Evolutionary conservation across 164 flowering plant genomes (phyloP), one percentile per base, ranked within the genome.

Genomic region (Nelumbo lutea): DNA sequence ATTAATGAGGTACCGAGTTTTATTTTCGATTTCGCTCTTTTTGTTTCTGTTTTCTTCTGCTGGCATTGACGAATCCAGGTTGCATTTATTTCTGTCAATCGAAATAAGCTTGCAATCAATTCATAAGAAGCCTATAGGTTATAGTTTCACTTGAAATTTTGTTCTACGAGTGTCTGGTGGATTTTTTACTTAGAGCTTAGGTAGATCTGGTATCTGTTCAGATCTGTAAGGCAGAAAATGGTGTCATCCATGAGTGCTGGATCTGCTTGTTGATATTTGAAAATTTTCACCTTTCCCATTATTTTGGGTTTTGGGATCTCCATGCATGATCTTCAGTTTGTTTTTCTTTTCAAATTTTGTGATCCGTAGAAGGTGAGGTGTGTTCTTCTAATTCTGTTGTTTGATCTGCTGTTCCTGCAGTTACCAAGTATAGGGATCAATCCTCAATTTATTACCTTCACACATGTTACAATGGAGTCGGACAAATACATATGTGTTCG

Each of bases 391-490:
- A 59, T 46, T 4, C 45, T 10, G 42, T 71, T 71, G 56, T 73
- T 47, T 79, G 76, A 71, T 78, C 66, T 78, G 73, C 56, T 77
- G 72, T 75, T n/a, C 42, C 73, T 85, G 86, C 92, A 96, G 99
- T 73, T 96, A 59, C 81, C 96, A 27, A 86, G 90, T 77, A 64
- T 93, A 74, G 99, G 99, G 72, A 91, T 96, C 59, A 90, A 83
- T 83, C 94, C 86, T 1, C 98, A 96, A 73, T 91, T 91, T 64
- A 93, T 96, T 62, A 96, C 98, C 2, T 96, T 96, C 61, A 96
- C 98, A 0, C 91, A 96, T 80, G 99, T 96, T 1, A 96, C 99
- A 0, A 96, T 96, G 99, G 99, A 96, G 70, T 96, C 98, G 0
- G 99, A 93, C 61, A 96, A 91, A 87, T 96, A 87, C 68, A 93